Evolutionary conservation across 179 eudicot genomes (phyloP), one percentile per base, ranked within the genome.

Genomic region (Gypsophila paniculata): DNA sequence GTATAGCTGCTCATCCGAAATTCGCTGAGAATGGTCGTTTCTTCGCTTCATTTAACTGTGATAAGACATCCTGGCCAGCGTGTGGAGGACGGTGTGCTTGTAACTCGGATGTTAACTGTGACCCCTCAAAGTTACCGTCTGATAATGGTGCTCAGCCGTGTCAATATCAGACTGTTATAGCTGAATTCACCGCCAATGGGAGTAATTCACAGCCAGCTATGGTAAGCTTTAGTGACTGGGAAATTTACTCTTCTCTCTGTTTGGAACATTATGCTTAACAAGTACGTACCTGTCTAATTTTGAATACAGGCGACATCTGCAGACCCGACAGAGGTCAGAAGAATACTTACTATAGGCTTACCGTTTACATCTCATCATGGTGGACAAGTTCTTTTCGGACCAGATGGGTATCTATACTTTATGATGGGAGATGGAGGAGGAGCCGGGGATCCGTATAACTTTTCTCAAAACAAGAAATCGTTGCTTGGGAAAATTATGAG

Each of bases 341-440:
- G 96, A 73, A 85, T 91, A 78, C 87, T 91, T 52, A 91, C 97
- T 17, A 86, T 91, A 88, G 97, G 96, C 0, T 85, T 91, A 61
- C 96, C 97, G 11, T 90, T 84, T 75, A 88, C 97, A 61, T 59
- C 81, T 57, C 96, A 91, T 77, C 97, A 91, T 42, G 93, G 76
- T 19, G 96, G 97, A 63, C 97, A 91, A 68, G 88, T 91, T 73
- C 83, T 91, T 70, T 86, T 91, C 77, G 96, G 97, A 46, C 97
- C 97, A 48, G 97, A 91, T 78, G 93, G 93, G 42, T 85, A 90
- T 72, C 76, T 91, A 36, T 91, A 91, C 80, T 88, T 85, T n/a
- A 86, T 87, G 90, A 90, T 86, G 91, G 97, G 93, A 39, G 96
- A 91, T 62, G 97, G 96, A 18, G 96, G 95, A 46, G 74, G 82